Percentiles rank a stretch among this genome's conserved stretches.
Evolutionary conservation across 2,329 filamentous ascomycete genomes (phyloP).

Genomic region (Cyclaneusma minus): DNA sequence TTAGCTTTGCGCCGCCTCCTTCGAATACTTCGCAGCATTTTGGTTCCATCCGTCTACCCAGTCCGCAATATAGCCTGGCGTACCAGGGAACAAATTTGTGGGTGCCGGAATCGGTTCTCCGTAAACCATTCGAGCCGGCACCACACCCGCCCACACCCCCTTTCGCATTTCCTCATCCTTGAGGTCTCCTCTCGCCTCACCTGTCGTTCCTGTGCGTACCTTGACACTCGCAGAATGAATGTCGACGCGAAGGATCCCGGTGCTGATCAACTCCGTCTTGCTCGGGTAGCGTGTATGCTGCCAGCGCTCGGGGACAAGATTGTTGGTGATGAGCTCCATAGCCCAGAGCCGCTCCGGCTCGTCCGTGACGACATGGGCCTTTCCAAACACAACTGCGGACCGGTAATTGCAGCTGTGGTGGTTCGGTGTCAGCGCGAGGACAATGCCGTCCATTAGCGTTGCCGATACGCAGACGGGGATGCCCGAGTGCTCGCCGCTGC

Average conservation of each 20-base stretch:
- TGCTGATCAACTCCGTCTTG: constrained; percentile 58
- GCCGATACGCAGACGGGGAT: constrained; percentile 60
- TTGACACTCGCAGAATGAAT: constrained; percentile 64
- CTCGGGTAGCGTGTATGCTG: constrained; percentile 53
- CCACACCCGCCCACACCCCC: constrained; percentile 37
- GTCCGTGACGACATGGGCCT: constrained; percentile 51
- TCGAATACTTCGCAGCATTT: no score
- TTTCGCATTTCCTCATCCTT: constrained; percentile 25
- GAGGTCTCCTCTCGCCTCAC: constrained; percentile 33
- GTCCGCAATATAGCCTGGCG: constrained; percentile 36
- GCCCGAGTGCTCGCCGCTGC: constrained; percentile 26
- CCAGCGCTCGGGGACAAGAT: constrained; percentile 56
- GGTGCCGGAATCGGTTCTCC: constrained; percentile 24
- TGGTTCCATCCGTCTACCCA: constrained; percentile 32
- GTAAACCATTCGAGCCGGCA: constrained; percentile 46
- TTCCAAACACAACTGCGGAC: constrained; percentile 55
- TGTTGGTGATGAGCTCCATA: constrained; percentile 64
- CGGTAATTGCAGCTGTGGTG: constrained; percentile 80
- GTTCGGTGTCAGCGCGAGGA: constrained; percentile 66
- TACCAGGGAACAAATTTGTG: constrained; percentile 5
- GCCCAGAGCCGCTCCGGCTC: constrained; percentile 59
- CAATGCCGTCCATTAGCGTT: constrained; percentile 62
- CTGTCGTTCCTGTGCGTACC: constrained; percentile 47
- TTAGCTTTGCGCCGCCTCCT: no score
- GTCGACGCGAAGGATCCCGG: constrained; percentile 52